These are phyloP conservation scores for Fraxinus sp. DNA, from an alignment of 305 asterid species.

Conservation along the genomic window DNA sequence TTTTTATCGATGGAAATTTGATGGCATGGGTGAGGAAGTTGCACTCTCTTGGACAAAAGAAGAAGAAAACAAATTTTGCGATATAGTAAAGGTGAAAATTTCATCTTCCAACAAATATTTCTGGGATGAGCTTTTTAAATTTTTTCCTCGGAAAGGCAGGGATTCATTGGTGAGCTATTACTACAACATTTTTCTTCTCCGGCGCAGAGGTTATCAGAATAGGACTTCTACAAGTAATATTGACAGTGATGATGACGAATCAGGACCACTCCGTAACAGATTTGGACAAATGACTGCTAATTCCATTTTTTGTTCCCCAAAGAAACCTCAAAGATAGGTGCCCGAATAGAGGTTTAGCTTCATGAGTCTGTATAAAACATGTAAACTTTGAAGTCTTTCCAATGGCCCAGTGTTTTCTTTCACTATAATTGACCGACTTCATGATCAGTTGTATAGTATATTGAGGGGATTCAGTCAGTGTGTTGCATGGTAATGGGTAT, in stretches of 20 bases:
- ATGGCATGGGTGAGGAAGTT: conserved; percentile 52
- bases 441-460: conserved; percentile 13
- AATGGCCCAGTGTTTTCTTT: not conserved
- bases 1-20: conserved; percentile 55
- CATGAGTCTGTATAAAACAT: not conserved
- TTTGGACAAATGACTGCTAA: conserved; percentile 39
- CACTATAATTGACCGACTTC: conserved; percentile 4
- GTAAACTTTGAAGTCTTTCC: conserved; percentile 38
- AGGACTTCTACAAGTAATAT: conserved; percentile 42
- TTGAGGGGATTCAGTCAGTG: not conserved
- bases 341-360: not conserved
- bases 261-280: conserved; percentile 43
- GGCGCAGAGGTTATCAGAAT: conserved; percentile 63
- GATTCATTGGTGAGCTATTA: conserved; percentile 74
- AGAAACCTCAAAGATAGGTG: conserved; percentile 44
- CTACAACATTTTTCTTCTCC: conserved; percentile 71
- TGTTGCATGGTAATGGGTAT: not conserved
- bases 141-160: conserved; percentile 49
- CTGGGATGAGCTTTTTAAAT: conserved; percentile 63
- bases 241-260: conserved; percentile 80
- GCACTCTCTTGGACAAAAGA: conserved; percentile 52
- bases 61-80: conserved; percentile 47
- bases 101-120: conserved; percentile 41
- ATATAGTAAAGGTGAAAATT: conserved; percentile 44
- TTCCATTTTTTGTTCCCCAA: conserved; percentile 69